Base-by-base conservation (phyloP, 805 yeast genomes). In the Metschnikowia henanensis region DNA sequence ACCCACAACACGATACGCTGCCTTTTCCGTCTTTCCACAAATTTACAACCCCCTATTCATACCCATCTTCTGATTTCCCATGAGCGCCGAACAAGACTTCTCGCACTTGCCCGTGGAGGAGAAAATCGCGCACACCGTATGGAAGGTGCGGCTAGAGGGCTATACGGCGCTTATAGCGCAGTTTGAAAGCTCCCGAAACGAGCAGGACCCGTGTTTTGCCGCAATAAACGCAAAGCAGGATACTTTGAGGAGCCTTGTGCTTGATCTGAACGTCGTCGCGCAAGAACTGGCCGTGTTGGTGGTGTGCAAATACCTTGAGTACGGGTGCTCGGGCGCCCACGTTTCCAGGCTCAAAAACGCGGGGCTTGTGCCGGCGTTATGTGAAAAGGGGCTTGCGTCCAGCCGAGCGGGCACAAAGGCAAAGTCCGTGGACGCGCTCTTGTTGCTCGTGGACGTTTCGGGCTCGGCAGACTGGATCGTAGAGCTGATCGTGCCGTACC, bases 241-340 rank as follows among this genome's bases (percentile, higher is more conserved):
- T 7, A 40, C 75, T 2, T 69, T 83, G 55, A 81, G 77, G 52
- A 71, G 72, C 51, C 74, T 83, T 31, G 82, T 86, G 6, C 72
- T 79, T 3, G 99, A 94, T 60, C 62, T 84, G 25, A 94, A 94
- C 59, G 97, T 90, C 16, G 94, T 85, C 15, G 96, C 98, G 0
- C 96, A 90, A 51, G 98, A 94, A 57, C 69, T 84, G 1, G 98
- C 88, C 4, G 68, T 89, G 17, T 60, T 66, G 3, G 75, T 86
- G 6, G 61, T 88, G 5, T 64, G 65, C 12, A 72, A 79, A 4
- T 76, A 79, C 55, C 64, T 86, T 33, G 77, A 79, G 54, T 76
- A 62, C 56, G 86, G 87, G 2, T 84, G 83, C 0, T 58, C 61
- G 2, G 44, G 76, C 0, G 54, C 59, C 2, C 73, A 60, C 4